phyloP scores from a whole-genome alignment of 2,329 filamentous ascomycete genomes.

The Alternaria viburni region DNA sequence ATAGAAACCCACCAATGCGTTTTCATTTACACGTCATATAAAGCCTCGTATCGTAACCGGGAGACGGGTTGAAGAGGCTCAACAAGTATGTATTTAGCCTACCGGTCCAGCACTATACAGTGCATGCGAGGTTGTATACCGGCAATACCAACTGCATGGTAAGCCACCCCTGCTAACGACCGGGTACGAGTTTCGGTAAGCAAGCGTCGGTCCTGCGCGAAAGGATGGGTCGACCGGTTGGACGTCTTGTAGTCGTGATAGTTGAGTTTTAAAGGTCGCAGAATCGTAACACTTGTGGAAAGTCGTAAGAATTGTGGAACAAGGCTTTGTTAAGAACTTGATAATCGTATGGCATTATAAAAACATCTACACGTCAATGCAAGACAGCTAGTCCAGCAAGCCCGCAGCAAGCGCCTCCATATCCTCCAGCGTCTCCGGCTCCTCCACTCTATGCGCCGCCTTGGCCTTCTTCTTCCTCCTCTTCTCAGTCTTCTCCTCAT shows the following conservation, averaged over 20 bases:
- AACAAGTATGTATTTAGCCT: background rate
- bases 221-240: background rate
- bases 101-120: background rate
- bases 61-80: background rate
- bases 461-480: constrained; percentile 55
- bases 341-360: background rate
- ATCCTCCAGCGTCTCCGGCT: constrained; percentile 81
- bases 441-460: constrained; percentile 65
- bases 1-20: background rate
- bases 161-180: background rate
- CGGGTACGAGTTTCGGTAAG: background rate
- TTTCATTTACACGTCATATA: constrained; percentile 7
- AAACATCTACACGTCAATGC: background rate
- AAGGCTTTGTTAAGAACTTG: background rate
- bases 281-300: background rate
- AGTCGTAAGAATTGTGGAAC: background rate
- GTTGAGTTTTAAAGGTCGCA: background rate
- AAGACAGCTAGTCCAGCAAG: constrained; percentile 58
- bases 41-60: constrained; percentile 1
- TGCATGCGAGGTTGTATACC: background rate
- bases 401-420: constrained; percentile 78
- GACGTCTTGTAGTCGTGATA: background rate
- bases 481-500: constrained; percentile 51
- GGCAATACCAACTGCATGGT: constrained; percentile 9
- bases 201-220: background rate